Evolutionary conservation across 176 grass and related monocot species (phyloP).

Genomic region (Pontederia paniculata): DNA sequence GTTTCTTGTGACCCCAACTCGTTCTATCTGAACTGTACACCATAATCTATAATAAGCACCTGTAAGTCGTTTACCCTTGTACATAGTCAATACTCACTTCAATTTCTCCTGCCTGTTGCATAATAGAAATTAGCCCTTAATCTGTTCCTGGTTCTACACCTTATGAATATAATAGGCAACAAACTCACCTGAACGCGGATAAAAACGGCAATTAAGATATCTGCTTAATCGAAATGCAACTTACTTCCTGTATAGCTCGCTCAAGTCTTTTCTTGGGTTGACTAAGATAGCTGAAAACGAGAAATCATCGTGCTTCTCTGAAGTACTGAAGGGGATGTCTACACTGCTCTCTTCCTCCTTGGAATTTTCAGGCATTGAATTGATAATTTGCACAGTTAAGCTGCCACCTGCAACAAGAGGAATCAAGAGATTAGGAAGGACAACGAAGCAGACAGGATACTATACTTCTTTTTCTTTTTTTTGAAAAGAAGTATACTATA

Average conservation of each 20-base stretch:
- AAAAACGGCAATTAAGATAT: not conserved
- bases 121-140: not conserved
- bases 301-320: conserved; percentile 45
- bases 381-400: conserved; percentile 71
- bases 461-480: too few species aligned
- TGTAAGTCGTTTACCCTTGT: too few species aligned
- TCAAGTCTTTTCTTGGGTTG: conserved; percentile 52
- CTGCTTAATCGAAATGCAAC: not conserved
- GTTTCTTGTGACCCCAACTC: too few species aligned
- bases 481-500: not conserved
- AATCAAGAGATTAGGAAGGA: not conserved
- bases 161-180: too few species aligned
- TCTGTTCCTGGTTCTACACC: not conserved
- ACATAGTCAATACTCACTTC: too few species aligned
- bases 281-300: conserved; percentile 50
- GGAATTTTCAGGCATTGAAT: conserved; percentile 37
- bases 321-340: conserved; percentile 15
- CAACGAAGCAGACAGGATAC: too few species aligned
- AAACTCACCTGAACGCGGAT: not conserved
- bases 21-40: too few species aligned
- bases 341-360: conserved; percentile 21
- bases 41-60: too few species aligned
- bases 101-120: conserved; percentile 14
- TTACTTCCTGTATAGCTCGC: conserved; percentile 57
- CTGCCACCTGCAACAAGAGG: conserved; percentile 44